phyloP scores from a whole-genome alignment of 1,139 yeast genomes.

The Sugiyamaella novakii region DNA sequence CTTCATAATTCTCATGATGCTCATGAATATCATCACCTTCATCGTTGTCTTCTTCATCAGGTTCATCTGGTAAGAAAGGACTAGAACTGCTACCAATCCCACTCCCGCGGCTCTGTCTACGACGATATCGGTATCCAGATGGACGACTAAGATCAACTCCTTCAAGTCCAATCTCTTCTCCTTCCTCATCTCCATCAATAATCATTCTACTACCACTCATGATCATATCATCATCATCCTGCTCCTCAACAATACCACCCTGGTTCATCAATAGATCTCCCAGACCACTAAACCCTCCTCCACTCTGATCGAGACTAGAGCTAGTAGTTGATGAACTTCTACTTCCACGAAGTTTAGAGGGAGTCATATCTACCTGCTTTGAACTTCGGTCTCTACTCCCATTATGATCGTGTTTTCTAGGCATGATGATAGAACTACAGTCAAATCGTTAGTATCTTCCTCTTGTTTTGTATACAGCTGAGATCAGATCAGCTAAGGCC shows the following conservation, averaged over 20 bases:
- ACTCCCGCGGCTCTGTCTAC: conserved; percentile 17
- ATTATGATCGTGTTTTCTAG: conserved; percentile 9
- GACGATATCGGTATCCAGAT: conserved; percentile 17
- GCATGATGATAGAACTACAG: no score
- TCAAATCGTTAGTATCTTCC: no score
- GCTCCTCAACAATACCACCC: conserved; percentile 34
- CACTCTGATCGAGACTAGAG: neutral
- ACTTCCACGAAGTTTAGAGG: conserved; percentile 3
- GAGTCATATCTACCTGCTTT: neutral
- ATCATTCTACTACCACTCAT: conserved; percentile 32
- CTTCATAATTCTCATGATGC: conserved; percentile 29
- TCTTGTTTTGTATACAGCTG: no score
- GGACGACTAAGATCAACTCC: conserved; percentile 12
- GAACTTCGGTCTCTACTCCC: conserved; percentile 8
- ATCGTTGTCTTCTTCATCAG: conserved; percentile 28
- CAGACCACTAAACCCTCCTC: conserved; percentile 12
- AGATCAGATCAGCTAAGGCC: no score
- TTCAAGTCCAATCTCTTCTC: neutral
- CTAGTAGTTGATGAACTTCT: conserved; percentile 1
- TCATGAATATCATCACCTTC: conserved; percentile 20
- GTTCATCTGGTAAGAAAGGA: conserved; percentile 23
- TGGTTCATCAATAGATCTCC: conserved; percentile 36
- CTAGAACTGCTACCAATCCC: conserved; percentile 13
- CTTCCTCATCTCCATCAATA: conserved; percentile 20
- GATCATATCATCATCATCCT: conserved; percentile 33